Evolutionary conservation across 495 filamentous ascomycete species (phyloP).

Genomic region (Aspergillus wentii): DNA sequence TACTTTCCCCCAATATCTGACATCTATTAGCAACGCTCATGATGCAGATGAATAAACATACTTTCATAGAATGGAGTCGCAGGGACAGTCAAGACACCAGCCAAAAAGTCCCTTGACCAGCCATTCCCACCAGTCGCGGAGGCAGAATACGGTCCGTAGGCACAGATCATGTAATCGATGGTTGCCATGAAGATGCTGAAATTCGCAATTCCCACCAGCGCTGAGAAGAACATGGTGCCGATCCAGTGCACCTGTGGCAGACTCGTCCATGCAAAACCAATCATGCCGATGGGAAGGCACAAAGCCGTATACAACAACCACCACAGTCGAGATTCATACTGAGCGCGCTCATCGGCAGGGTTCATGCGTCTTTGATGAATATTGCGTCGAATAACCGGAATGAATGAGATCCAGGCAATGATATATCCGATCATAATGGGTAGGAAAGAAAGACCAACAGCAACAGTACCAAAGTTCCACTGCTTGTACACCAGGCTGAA

Average conservation of each 20-base stretch:
- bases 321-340: slow-evolving; percentile 59
- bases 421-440: slow-evolving; percentile 58
- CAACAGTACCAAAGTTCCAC: slow-evolving; percentile 49
- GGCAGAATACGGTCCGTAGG: slow-evolving; percentile 68
- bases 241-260: slow-evolving; percentile 59
- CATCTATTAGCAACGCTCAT: slow-evolving; percentile 5
- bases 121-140: slow-evolving; percentile 71
- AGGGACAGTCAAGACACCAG: slow-evolving; percentile 69
- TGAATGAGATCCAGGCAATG: slow-evolving; percentile 49
- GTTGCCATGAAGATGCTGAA: slow-evolving; percentile 71
- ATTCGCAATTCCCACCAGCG: slow-evolving; percentile 65
- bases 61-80: slow-evolving; percentile 64
- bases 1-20: slow-evolving; percentile 55
- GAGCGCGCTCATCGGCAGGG: slow-evolving; percentile 48
- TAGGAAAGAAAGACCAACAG: slow-evolving; percentile 51
- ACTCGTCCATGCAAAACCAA: slow-evolving; percentile 61
- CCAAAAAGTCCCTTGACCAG: slow-evolving; percentile 75
- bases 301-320: slow-evolving; percentile 54
- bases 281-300: slow-evolving; percentile 54
- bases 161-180: slow-evolving; percentile 70
- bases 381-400: slow-evolving; percentile 51
- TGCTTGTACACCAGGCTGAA: slow-evolving; percentile 55
- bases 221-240: slow-evolving; percentile 56
- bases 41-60: slow-evolving; percentile 15
- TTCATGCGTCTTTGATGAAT: slow-evolving; percentile 36